Conservation (phyloP, 495 filamentous ascomycete genomes). For the Bathelium albidoporum region DNA sequence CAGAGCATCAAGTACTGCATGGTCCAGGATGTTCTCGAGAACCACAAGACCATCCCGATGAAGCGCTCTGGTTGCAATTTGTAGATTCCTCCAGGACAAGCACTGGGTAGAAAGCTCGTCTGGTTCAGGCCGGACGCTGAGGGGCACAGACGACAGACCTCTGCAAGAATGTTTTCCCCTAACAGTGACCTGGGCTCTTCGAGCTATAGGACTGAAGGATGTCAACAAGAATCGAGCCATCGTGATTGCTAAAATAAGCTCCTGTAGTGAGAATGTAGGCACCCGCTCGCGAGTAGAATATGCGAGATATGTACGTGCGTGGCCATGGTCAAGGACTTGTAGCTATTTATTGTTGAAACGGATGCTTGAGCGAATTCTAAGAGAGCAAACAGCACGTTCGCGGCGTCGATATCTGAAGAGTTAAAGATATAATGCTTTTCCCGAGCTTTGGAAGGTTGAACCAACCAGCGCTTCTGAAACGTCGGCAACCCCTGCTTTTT, state of each 20-base stretch:
- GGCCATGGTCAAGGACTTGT: too few species aligned
- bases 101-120: not conserved
- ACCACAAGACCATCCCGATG: slow-evolving; percentile 8
- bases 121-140: not conserved
- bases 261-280: not conserved
- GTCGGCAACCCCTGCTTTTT: not conserved
- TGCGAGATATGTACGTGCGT: too few species aligned
- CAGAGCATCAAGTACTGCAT: not conserved
- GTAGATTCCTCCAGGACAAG: not conserved
- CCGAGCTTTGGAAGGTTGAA: not conserved
- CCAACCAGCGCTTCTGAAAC: not conserved
- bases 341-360: too few species aligned
- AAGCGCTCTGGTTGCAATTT: slow-evolving; percentile 4
- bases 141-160: not conserved
- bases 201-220: not conserved
- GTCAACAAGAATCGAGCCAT: not conserved
- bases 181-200: not conserved
- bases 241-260: not conserved
- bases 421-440: too few species aligned
- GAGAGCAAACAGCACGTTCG: too few species aligned
- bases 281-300: not conserved
- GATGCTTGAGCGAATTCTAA: too few species aligned
- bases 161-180: not conserved
- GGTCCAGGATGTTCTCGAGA: not conserved
- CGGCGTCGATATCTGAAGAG: too few species aligned